phyloP scores from a whole-genome alignment of 1,284 basidiomycete genomes.

The Sanghuangporus weigelae region DNA sequence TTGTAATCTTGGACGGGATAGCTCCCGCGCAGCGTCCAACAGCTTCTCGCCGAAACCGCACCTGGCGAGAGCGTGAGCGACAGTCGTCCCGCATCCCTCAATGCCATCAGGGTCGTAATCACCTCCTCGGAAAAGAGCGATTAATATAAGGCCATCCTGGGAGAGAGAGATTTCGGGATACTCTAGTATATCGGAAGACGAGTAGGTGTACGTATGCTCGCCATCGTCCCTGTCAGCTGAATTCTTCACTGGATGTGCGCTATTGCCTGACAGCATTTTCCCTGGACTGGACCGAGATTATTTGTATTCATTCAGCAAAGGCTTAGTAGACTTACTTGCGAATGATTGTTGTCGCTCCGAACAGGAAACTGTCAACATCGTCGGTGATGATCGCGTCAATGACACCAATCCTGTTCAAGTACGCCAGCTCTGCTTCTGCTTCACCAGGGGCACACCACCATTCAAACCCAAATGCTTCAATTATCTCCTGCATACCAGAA shows the following conservation, averaged over 20 bases:
- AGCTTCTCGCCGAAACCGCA: constrained; percentile 70
- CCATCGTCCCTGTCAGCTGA: constrained; percentile 65
- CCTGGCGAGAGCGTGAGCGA: constrained; percentile 62
- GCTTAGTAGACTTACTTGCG: constrained; percentile 50
- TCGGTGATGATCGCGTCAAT: constrained; percentile 92
- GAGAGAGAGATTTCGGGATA: constrained; percentile 57
- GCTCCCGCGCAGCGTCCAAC: constrained; percentile 51
- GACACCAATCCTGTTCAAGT: constrained; percentile 72
- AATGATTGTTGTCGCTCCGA: constrained; percentile 80
- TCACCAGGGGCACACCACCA: constrained; percentile 89
- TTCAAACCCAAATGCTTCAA: constrained; percentile 86
- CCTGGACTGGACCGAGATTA: constrained; percentile 48
- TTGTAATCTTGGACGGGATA: constrained; percentile 41
- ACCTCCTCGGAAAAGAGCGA: constrained; percentile 84
- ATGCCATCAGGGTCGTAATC: constrained; percentile 81
- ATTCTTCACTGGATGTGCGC: constrained; percentile 53
- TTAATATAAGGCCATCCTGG: constrained; percentile 75
- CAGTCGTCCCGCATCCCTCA: constrained; percentile 54
- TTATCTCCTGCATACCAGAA: constrained; percentile 71
- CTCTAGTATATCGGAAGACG: constrained; percentile 43
- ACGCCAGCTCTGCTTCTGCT: constrained; percentile 94
- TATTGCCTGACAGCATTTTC: constrained; percentile 66
- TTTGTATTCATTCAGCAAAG: constrained; percentile 6
- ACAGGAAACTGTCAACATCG: constrained; percentile 90
- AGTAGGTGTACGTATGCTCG: constrained; percentile 68